Base-by-base conservation (phyloP, 768 basidiomycete species). In the Sporobolomyces phaffii region DNA sequence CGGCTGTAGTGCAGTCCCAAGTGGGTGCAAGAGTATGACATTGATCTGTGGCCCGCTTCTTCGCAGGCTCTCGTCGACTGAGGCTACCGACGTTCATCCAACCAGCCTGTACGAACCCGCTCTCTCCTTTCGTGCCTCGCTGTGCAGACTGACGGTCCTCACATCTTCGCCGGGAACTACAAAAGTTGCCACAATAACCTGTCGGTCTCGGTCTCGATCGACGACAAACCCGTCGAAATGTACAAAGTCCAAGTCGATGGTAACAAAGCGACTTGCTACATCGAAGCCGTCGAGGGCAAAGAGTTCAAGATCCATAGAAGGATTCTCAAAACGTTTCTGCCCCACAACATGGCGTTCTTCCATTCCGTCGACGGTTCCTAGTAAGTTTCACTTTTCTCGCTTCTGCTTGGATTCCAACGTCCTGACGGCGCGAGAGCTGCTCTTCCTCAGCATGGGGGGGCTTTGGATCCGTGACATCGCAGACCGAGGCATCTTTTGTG, bases 251-350 rank as follows among this genome's bases (percentile, higher is more conserved):
- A 53, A 36, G 24, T 38, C 34, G 9, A 24, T n/a, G 43, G 15
- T 26, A 60, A 48, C 43, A 60, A 34, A 38, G 36, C 51, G 33
- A 60, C 49, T 3, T 65, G 64, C 50, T 67, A 38, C 53, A 62
- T 67, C 60, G 60, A 56, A 41, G 28, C 60, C 8, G 31, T n/a
- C 10, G 53, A 62, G 36, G 60, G 53, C 29, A 49, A 50, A 34
- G 53, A 56, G 33, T 67, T 58, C 48, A 44, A 50, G 41, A 56
- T 50, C 20, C 20, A 20, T 1, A 20, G 36, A 13, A 26, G 7
- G 2, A 29, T 51, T 3, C 31, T 41, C 4, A 7, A 34, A 5
- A 20, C 7, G 28, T 4, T 29, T 20, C 14, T 11, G 5, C 9
- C 36, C 22, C 17, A 17, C 2, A 48, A 3, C 6, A 1, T 51